Base-by-base conservation (phyloP, 257 asterid genomes). In the Plantago major region DNA sequence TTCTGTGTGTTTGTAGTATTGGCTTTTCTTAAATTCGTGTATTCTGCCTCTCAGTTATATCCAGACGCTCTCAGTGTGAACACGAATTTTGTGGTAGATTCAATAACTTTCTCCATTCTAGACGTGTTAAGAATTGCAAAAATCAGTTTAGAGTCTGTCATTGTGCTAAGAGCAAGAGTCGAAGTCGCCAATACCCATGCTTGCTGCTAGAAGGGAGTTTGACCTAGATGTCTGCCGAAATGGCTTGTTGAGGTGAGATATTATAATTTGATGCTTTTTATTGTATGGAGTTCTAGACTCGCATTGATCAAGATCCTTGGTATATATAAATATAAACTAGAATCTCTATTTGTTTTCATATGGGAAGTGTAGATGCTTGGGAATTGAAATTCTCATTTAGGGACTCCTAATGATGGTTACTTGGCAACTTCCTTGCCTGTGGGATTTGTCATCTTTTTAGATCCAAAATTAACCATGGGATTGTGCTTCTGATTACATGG, bases 121-220 rank as follows among this genome's bases (percentile, higher is more conserved):
- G 99, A 69, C 89, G 99, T 73, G 84, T 94, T 68, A 89, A 87
- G 82, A 84, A 77, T 68, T 93, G 99, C 88, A 93, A 87, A 81
- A 89, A 93, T 67, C 82, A 94, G 44, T 93, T 93, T 73, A 84
- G 97, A 76, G 99, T 97, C 55, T 93, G 99, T 78, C 96, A 89
- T 67, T 93, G 99, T 71, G 94, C 95, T 53, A 93, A 89, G 77
- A 90, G 99, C 78, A 97, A 93, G 82, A 89, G 99, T 69, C 87
- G 99, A 69, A 93, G 99, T 76, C 95, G 96, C 62, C 99, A 89
- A 64, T 93, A 96, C 64, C 96, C 99, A 11, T 93, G 99, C 70
- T 93, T 82, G 97, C 96, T 74, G 97, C 96, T 50, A 85, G 74
- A 64, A 79, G 97, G 80, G 97, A 93, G 80, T 89, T 95, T 43